phyloP scores from a whole-genome alignment of 83 land plant species.

The Picea abies region DNA sequence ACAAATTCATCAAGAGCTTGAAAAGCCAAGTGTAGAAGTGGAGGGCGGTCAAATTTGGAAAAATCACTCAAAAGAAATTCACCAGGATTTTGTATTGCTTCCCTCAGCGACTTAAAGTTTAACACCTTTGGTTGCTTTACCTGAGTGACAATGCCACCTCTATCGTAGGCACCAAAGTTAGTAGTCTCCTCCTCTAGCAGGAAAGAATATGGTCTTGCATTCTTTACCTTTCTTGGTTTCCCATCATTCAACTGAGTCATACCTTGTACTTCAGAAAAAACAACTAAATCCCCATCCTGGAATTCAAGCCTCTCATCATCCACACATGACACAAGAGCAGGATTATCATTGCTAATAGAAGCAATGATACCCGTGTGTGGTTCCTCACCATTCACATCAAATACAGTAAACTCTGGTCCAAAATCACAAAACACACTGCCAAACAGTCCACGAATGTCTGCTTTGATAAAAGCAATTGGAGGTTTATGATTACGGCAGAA shows the following conservation, averaged over 20 bases:
- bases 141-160: conserved; percentile 97
- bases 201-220: conserved; percentile 84
- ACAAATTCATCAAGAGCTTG: conserved; percentile 81
- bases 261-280: conserved; percentile 88
- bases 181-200: conserved; percentile 88
- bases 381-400: conserved; percentile 96
- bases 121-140: conserved; percentile 85
- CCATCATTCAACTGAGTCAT: conserved; percentile 96
- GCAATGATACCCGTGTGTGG: conserved; percentile 96
- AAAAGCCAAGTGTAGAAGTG: conserved; percentile 85
- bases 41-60: conserved; percentile 94
- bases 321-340: conserved; percentile 87
- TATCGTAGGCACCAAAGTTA: conserved; percentile 61
- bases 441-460: conserved; percentile 89
- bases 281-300: conserved; percentile 90
- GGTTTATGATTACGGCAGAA: conserved; percentile 86
- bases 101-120: conserved; percentile 69
- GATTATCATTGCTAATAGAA: conserved; percentile 82
- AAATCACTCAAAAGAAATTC: conserved; percentile 89
- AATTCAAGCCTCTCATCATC: conserved; percentile 95
- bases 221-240: conserved; percentile 83
- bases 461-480: conserved; percentile 84
- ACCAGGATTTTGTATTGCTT: conserved; percentile 80
- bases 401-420: conserved; percentile 89
- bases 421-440: conserved; percentile 95